Evolutionary conservation across 352 stramenopile species (phyloP).

Genomic region (Poterioochromonas sp.): DNA sequence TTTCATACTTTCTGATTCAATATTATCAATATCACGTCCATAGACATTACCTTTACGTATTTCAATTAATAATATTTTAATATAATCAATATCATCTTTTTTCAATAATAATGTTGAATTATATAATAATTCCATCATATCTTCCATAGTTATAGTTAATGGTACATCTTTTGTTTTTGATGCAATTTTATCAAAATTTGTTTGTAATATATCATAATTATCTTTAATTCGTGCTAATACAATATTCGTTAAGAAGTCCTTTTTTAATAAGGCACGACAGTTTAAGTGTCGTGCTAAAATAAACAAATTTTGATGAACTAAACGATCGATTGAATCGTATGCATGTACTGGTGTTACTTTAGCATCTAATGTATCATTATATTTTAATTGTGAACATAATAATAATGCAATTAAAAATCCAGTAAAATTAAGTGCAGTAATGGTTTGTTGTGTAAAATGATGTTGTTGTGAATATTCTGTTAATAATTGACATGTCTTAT

Average conservation of each 20-base stretch:
- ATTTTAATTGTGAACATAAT: constrained; percentile 20
- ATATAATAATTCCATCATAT: background rate
- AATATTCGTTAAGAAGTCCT: background rate
- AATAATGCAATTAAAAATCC: constrained; percentile 1
- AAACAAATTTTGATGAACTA: background rate
- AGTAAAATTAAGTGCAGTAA: background rate
- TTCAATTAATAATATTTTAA: background rate
- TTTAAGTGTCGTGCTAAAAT: background rate
- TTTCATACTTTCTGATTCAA: too few relatives aligned
- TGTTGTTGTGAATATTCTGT: background rate
- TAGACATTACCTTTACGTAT: background rate
- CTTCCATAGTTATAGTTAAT: background rate
- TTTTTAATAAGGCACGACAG: background rate
- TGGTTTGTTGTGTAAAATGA: too few relatives aligned
- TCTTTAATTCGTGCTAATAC: background rate
- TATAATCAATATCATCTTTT: background rate
- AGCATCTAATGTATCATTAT: constrained; percentile 30
- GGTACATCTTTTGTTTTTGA: constrained; percentile 21
- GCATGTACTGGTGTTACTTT: background rate
- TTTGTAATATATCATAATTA: constrained; percentile 15
- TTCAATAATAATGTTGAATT: background rate
- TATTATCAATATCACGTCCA: background rate
- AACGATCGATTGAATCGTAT: background rate
- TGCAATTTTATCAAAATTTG: constrained; percentile 18
- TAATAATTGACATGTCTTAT: background rate